Conservation (phyloP, 2,329 filamentous ascomycete genomes). For the Eutypa lata region DNA sequence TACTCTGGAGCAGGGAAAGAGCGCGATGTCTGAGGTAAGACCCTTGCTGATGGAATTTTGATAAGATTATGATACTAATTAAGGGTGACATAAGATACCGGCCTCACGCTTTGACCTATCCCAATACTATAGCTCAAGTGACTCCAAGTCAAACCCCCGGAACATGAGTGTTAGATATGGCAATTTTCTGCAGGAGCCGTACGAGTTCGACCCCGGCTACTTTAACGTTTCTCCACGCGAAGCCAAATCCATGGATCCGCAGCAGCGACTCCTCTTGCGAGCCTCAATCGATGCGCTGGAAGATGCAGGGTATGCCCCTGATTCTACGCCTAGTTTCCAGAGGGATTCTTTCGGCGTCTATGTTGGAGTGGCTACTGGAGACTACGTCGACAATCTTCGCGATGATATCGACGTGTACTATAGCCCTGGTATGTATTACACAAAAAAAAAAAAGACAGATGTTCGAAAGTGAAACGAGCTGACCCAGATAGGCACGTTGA, state of each 20-base stretch:
- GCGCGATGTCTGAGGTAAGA: constrained; percentile 8
- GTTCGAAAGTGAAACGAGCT: background rate
- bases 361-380: constrained; percentile 23
- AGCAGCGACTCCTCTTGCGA: constrained; percentile 17
- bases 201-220: constrained; percentile 12
- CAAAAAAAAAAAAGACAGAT: background rate
- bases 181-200: constrained; percentile 13
- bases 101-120: constrained; percentile 8
- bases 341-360: constrained; percentile 26
- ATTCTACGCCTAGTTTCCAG: constrained; percentile 15
- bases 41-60: background rate
- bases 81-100: constrained; percentile 8
- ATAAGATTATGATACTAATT: background rate
- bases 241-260: constrained; percentile 18
- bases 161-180: constrained; percentile 3
- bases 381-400: constrained; percentile 28
- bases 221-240: constrained; percentile 18
- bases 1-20: constrained; percentile 7
- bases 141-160: background rate
- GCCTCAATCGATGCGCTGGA: constrained; percentile 16
- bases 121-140: background rate
- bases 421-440: constrained; percentile 12
- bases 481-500: constrained; percentile 5
- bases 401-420: constrained; percentile 27
- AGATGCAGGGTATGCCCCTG: constrained; percentile 21